A percentile compares a stretch with the other conserved stretches of the same genome.
Conservation (phyloP, 768 basidiomycete genomes). For the Strobilomyces confusus region DNA sequence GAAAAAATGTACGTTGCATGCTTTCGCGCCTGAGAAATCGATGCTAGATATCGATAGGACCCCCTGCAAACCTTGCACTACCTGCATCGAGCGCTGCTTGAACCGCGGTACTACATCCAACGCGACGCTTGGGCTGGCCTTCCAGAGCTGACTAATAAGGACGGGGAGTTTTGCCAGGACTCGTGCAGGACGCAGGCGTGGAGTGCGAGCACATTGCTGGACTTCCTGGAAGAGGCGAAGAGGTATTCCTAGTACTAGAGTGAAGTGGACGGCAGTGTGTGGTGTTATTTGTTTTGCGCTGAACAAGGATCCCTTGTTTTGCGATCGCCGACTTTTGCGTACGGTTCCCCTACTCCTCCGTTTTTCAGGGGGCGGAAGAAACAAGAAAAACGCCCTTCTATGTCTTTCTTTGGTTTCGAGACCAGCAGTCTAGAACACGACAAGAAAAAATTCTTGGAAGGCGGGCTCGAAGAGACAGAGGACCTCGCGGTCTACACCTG, state of each 20-base stretch:
- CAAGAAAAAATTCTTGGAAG: constrained; percentile 51
- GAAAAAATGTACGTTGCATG: constrained; percentile 54
- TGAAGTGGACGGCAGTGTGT: constrained; percentile 11
- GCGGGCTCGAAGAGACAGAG: constrained; percentile 55
- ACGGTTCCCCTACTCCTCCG: constrained; percentile 11
- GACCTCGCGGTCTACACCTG: constrained; percentile 90
- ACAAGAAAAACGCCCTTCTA: constrained; percentile 24
- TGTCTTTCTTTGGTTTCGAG: constrained; percentile 87
- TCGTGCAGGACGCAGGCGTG: constrained; percentile 95
- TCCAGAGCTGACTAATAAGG: constrained; percentile 87
- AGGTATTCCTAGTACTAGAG: constrained; percentile 16
- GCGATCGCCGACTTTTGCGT: constrained; percentile 18
- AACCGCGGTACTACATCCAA: constrained; percentile 68
- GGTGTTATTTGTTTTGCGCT: constrained; percentile 23
- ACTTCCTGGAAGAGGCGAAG: constrained; percentile 73
- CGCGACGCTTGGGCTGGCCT: constrained; percentile 89
- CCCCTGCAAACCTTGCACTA: constrained; percentile 69
- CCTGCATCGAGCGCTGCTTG: constrained; percentile 69
- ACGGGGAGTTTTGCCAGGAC: constrained; percentile 79
- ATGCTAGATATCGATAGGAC: constrained; percentile 45
- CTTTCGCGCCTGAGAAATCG: neutral
- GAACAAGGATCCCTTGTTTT: constrained; percentile 1
- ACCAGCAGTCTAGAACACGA: constrained; percentile 59
- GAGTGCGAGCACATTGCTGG: constrained; percentile 90
- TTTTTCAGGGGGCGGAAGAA: constrained; percentile 16